Evolutionary conservation across 1,139 yeast genomes (phyloP).

Genomic region (Nakaseomyces bracarensis): DNA sequence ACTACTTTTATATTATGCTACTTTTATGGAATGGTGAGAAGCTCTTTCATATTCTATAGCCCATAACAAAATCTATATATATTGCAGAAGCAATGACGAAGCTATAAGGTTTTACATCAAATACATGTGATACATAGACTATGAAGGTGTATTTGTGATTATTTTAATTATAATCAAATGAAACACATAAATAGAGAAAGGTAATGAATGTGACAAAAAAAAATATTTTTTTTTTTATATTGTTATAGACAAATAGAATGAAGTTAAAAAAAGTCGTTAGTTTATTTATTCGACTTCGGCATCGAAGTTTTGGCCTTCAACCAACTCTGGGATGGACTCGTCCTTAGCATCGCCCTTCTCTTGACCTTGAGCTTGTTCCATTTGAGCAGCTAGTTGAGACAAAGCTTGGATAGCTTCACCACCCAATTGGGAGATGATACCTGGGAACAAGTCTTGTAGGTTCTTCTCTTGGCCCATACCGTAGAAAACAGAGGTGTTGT

Average conservation of each 20-base stretch:
- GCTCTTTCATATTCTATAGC: too few species aligned
- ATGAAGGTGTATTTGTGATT: too few species aligned
- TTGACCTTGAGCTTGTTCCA: conserved; percentile 51
- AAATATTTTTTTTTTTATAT: background rate
- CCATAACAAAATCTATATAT: too few species aligned
- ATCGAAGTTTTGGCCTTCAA: conserved; percentile 92
- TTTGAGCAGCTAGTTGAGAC: conserved; percentile 83
- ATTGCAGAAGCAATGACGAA: too few species aligned
- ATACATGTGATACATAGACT: too few species aligned
- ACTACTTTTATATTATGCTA: too few species aligned
- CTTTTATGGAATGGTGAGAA: too few species aligned
- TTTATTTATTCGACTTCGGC: conserved; percentile 54
- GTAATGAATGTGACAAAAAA: too few species aligned
- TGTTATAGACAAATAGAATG: background rate
- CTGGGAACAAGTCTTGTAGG: conserved; percentile 88
- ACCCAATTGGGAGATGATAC: conserved; percentile 92
- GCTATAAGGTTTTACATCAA: too few species aligned
- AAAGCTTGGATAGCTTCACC: conserved; percentile 90
- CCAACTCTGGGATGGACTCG: conserved; percentile 86
- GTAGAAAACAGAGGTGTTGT: conserved; percentile 90
- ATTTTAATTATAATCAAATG: too few species aligned
- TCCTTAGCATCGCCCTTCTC: conserved; percentile 33
- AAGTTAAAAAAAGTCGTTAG: conserved; percentile 6
- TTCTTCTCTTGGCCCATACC: conserved; percentile 94
- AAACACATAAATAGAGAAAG: too few species aligned